These are phyloP conservation scores for Sicyos baderoa DNA, from an alignment of 306 rosid species.

Conservation along the genomic window DNA sequence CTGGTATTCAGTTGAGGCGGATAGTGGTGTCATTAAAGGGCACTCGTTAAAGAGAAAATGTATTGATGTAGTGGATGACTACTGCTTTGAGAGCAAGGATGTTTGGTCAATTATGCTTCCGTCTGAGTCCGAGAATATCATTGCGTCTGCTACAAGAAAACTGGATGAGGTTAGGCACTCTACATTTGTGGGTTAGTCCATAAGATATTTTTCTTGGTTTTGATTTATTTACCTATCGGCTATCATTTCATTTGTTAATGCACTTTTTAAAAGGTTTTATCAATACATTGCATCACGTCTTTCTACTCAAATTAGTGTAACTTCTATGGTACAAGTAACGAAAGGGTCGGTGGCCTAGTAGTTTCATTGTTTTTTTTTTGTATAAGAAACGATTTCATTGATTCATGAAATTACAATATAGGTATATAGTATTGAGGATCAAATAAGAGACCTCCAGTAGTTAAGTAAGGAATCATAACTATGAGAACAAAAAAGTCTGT, in stretches of 20 bases:
- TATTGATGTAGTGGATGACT: slow-evolving; percentile 44
- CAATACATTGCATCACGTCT: not conserved
- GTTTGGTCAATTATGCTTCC: slow-evolving; percentile 86
- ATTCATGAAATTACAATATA: no score
- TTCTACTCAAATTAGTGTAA: not conserved
- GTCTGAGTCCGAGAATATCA: slow-evolving; percentile 79
- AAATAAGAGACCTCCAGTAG: no score
- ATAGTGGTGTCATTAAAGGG: slow-evolving; percentile 73
- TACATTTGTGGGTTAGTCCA: not conserved
- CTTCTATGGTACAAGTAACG: not conserved
- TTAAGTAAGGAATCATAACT: no score
- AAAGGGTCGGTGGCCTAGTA: no score
- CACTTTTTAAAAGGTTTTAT: not conserved
- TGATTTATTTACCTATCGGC: no score
- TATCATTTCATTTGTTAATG: no score
- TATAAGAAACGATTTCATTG: no score
- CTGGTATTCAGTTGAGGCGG: slow-evolving; percentile 82
- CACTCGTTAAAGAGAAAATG: slow-evolving; percentile 69
- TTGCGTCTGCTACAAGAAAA: slow-evolving; percentile 65
- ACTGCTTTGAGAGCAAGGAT: slow-evolving; percentile 71
- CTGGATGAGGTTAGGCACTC: slow-evolving; percentile 48
- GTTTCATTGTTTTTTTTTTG: no score
- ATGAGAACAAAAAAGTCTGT: no score
- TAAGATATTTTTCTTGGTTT: no score
- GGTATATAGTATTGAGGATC: no score